Percentiles rank a stretch among this genome's conserved stretches.
phyloP scores from a whole-genome alignment of 345 rosid species.

The Linum trigynum region DNA sequence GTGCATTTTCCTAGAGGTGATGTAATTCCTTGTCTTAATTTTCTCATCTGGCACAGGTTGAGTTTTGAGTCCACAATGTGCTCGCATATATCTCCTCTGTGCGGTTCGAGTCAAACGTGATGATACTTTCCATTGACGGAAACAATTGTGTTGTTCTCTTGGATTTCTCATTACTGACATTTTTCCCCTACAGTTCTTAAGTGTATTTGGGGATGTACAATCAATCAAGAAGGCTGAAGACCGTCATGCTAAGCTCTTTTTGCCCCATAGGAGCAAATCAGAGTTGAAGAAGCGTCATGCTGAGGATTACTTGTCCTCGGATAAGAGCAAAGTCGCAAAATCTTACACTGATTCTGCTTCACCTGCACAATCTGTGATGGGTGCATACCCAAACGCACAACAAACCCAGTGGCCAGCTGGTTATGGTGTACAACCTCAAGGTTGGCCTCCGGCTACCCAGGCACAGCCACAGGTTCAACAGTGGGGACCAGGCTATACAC shows the following conservation, averaged over 20 bases:
- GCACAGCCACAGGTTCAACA: constrained; percentile 62
- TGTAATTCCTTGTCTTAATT: neutral
- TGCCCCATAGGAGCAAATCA: constrained; percentile 51
- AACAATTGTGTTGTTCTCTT: neutral
- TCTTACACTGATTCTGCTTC: constrained; percentile 45
- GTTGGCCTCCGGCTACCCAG: constrained; percentile 71
- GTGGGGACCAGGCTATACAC: constrained; percentile 72
- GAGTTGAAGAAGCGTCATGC: constrained; percentile 75
- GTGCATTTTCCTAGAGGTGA: constrained; percentile 79
- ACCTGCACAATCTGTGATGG: constrained; percentile 51
- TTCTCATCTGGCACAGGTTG: neutral
- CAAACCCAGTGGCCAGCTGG: constrained; percentile 81
- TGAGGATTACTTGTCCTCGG: constrained; percentile 72
- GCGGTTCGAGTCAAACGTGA: too few species aligned
- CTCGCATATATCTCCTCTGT: too few species aligned
- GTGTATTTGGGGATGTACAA: constrained; percentile 61
- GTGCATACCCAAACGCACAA: constrained; percentile 52
- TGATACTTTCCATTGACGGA: neutral
- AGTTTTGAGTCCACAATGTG: too few species aligned
- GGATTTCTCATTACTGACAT: constrained; percentile 2
- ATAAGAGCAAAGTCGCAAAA: constrained; percentile 70
- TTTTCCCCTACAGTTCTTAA: constrained; percentile 54
- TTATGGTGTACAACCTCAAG: constrained; percentile 71
- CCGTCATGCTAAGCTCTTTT: constrained; percentile 68
- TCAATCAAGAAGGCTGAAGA: constrained; percentile 65